Conservation (phyloP, 2,329 filamentous ascomycete genomes). For the Metarhizium brunneum region DNA sequence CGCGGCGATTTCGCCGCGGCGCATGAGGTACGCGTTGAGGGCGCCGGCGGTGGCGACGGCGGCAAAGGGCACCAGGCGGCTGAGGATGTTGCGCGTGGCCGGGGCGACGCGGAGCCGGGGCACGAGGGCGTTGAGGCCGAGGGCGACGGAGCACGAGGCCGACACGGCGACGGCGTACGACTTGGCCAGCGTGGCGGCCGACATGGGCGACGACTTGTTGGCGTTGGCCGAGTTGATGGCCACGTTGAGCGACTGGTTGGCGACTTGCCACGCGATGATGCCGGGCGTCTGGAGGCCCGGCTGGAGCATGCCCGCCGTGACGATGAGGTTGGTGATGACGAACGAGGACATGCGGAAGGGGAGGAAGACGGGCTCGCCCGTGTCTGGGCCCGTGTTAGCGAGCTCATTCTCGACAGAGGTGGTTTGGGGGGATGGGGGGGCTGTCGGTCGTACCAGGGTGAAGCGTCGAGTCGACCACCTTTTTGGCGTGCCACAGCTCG, state of each 20-base stretch:
- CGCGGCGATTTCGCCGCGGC: slow-evolving; percentile 83
- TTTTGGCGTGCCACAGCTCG: slow-evolving; percentile 91
- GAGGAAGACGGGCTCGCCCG: slow-evolving; percentile 81
- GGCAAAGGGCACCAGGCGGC: slow-evolving; percentile 89
- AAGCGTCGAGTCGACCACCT: slow-evolving; percentile 90
- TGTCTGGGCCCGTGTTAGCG: slow-evolving; percentile 48
- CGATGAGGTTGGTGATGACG: slow-evolving; percentile 84
- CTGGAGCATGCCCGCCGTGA: slow-evolving; percentile 95
- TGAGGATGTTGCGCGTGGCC: slow-evolving; percentile 64
- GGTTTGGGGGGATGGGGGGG: background rate
- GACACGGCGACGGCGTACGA: slow-evolving; percentile 89
- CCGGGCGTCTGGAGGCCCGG: slow-evolving; percentile 74
- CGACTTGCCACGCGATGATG: slow-evolving; percentile 87
- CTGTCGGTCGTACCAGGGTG: slow-evolving; percentile 64
- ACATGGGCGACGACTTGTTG: slow-evolving; percentile 91
- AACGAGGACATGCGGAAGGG: slow-evolving; percentile 98
- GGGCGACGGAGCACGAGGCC: slow-evolving; percentile 86
- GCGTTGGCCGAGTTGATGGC: slow-evolving; percentile 96
- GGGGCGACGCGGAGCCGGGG: slow-evolving; percentile 75
- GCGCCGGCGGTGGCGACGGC: slow-evolving; percentile 87
- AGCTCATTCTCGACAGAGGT: background rate
- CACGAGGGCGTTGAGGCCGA: slow-evolving; percentile 84
- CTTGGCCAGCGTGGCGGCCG: slow-evolving; percentile 69
- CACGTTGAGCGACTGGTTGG: slow-evolving; percentile 96
- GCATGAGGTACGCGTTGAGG: slow-evolving; percentile 96